Evolutionary conservation across 169 alveolate genomes (phyloP), one percentile per base, ranked within the genome.

Genomic region (Fabrea salina): DNA sequence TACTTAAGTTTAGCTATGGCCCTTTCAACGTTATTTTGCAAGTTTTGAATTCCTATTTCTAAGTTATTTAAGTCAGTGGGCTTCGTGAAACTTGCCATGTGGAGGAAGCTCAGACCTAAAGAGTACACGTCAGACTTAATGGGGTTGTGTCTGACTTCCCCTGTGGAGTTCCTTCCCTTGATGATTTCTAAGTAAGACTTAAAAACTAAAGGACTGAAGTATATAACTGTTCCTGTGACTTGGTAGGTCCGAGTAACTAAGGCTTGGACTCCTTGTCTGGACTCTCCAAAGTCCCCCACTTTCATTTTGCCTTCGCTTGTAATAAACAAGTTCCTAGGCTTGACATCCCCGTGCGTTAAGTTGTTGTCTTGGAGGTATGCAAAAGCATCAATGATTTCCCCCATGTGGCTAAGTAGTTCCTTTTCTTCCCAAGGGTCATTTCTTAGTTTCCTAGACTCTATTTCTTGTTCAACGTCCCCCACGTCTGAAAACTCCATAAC

Each of bases 281-380:
- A 74, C 72, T 88, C 93, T n/a, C 98, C 98, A 79, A 95, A 93
- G 85, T 95, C 98, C 2, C 98, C 98, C 33, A 86, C 85, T 77
- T 92, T 93, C 25, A 95, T 88, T 39, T 93, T 87, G 47, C 95
- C 92, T 41, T 90, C 89, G 30, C 90, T 91, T 33, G 95, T 86
- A 3, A 92, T 57, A 64, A 92, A 95, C 27, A 95, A 90, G 85
- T 95, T 95, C 41, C 93, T 86, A 8, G 97, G 93, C 57, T 95
- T 95, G 1, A 95, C 86, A 80, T 95, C 98, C 75, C 98, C 81
- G 82, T 95, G 98, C 3, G 57, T 30, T 57, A 74, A 4, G 25
- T 74, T 74, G 5, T 19, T 74, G 11, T 74, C 68, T 33, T 74
- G 71, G 6, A 74, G 13, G 33, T 27, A 53, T 2, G 59, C 81